These are phyloP conservation scores for Coprinopsis cinerea DNA, from an alignment of 768 basidiomycete species.

Conservation along the genomic window DNA sequence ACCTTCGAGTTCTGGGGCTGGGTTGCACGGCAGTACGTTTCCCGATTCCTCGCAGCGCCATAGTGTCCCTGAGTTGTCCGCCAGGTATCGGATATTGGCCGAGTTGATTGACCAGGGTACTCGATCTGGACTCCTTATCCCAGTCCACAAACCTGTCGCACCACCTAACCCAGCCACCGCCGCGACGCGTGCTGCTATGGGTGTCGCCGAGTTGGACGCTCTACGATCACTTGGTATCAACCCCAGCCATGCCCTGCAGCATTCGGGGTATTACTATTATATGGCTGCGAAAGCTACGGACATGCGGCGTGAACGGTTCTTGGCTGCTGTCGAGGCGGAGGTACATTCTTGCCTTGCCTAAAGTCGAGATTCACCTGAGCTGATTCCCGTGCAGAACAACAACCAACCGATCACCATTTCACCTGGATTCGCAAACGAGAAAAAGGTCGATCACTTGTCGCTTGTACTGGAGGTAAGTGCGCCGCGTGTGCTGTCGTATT, in stretches of 20 bases:
- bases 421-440: constrained; percentile 84
- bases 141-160: constrained; percentile 45
- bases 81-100: constrained; percentile 81
- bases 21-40: constrained; percentile 81
- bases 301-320: constrained; percentile 61
- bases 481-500: not conserved
- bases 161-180: constrained; percentile 18
- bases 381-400: constrained; percentile 16
- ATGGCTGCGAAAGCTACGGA: constrained; percentile 86
- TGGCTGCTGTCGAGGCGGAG: constrained; percentile 52
- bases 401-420: constrained; percentile 27
- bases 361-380: constrained; percentile 5
- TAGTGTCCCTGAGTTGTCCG: not conserved
- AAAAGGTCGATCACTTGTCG: constrained; percentile 83
- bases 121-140: constrained; percentile 55
- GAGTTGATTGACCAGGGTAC: constrained; percentile 86
- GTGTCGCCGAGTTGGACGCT: constrained; percentile 46
- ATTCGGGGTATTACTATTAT: constrained; percentile 90
- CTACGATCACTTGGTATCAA: constrained; percentile 65
- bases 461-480: constrained; percentile 71
- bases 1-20: constrained; percentile 98
- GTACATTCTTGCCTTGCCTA: constrained; percentile 23
- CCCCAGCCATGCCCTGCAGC: constrained; percentile 79
- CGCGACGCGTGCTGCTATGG: constrained; percentile 13
- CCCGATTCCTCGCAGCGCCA: not conserved